phyloP scores from a whole-genome alignment of 306 rosid species.

The Malus asiatica region DNA sequence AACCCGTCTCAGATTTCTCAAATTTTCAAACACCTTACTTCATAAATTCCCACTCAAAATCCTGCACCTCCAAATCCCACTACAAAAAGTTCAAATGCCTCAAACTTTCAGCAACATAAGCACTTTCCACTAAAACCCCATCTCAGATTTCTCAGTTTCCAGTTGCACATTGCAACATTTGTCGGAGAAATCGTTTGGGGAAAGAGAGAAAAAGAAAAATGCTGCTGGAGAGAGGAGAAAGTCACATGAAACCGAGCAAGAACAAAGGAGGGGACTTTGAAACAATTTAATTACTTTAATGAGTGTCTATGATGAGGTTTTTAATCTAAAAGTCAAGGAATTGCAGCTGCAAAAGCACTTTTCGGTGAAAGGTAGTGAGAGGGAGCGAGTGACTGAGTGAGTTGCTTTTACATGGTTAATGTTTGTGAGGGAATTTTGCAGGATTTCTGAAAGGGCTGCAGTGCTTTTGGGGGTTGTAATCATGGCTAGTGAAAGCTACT shows the following conservation, averaged over 20 bases:
- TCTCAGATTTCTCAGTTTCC: background rate
- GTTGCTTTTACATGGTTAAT: constrained; percentile 25
- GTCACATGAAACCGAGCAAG: constrained; percentile 60
- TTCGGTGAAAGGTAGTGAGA: constrained; percentile 71
- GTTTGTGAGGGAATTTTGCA: constrained; percentile 34
- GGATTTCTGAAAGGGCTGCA: constrained; percentile 48
- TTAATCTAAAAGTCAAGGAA: constrained; percentile 53
- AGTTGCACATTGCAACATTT: constrained; percentile 1
- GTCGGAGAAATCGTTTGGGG: constrained; percentile 28
- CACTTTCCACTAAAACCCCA: background rate
- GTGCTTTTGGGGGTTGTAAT: constrained; percentile 76
- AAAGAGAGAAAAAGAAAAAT: constrained; percentile 11
- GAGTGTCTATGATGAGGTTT: constrained; percentile 42
- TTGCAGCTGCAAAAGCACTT: constrained; percentile 52
- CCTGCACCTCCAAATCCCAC: constrained; percentile 19
- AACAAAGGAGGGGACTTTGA: constrained; percentile 31
- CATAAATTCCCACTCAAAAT: constrained; percentile 9
- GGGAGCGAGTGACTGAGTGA: constrained; percentile 6
- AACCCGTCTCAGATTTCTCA: background rate
- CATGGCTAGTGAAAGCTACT: constrained; percentile 52
- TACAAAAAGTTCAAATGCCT: background rate
- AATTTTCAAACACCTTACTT: background rate
- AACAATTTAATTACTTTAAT: constrained; percentile 31
- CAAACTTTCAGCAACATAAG: background rate
- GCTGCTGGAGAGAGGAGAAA: constrained; percentile 32